Conservation (phyloP, 495 filamentous ascomycete genomes). For the Elaphomyces granulatus region DNA sequence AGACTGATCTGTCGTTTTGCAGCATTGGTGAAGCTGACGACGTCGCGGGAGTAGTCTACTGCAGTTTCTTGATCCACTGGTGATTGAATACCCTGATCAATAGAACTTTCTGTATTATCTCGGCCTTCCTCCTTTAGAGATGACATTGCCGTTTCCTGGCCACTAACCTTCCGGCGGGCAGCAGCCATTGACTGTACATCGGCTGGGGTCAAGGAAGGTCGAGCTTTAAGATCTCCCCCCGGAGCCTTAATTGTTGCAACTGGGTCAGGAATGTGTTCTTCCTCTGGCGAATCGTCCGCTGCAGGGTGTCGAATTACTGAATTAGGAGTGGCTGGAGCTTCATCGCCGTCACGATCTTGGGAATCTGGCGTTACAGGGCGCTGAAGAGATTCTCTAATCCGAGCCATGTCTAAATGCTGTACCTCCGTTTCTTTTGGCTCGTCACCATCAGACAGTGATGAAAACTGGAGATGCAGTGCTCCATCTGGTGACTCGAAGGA, state of each 20-base stretch:
- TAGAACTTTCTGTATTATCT: slow-evolving; percentile 19
- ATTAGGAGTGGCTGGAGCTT: slow-evolving; percentile 69
- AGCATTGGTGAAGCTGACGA: slow-evolving; percentile 8
- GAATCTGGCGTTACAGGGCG: slow-evolving; percentile 53
- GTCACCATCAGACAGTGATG: neutral
- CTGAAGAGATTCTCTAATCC: slow-evolving; percentile 35
- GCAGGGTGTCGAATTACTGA: slow-evolving; percentile 81
- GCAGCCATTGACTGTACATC: slow-evolving; percentile 82
- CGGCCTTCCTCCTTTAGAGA: slow-evolving; percentile 24
- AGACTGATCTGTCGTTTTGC: slow-evolving; percentile 36
- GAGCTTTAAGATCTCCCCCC: slow-evolving; percentile 76
- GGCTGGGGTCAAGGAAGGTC: slow-evolving; percentile 72
- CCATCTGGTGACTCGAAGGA: neutral
- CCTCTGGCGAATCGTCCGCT: slow-evolving; percentile 19
- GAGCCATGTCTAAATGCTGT: slow-evolving; percentile 31
- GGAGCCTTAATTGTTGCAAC: slow-evolving; percentile 83
- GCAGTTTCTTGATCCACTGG: neutral
- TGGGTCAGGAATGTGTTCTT: slow-evolving; percentile 53
- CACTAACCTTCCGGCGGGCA: slow-evolving; percentile 70
- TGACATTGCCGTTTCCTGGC: slow-evolving; percentile 48
- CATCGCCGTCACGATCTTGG: slow-evolving; percentile 32
- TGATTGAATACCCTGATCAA: slow-evolving; percentile 16
- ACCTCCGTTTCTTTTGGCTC: neutral
- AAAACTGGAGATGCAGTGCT: no score
- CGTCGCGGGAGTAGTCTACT: slow-evolving; percentile 6